Percentiles rank a stretch among this genome's conserved stretches.
Evolutionary conservation across 371 early-diverging fungal species (phyloP).

Genomic region (Mucor velutinosus): DNA sequence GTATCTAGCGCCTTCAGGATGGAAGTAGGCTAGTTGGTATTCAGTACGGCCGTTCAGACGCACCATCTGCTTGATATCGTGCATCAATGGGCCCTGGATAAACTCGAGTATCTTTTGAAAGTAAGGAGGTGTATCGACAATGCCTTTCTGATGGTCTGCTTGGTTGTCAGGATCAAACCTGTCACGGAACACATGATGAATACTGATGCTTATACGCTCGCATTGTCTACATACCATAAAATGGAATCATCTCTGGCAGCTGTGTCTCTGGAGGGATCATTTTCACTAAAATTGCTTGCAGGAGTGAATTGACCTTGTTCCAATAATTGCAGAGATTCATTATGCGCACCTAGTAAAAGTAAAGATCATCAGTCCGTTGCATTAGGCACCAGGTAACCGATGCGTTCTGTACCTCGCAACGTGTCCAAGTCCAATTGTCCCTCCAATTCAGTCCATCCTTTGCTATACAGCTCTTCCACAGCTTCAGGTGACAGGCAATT

Average conservation of each 20-base stretch:
- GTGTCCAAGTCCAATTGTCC: slow-evolving; percentile 43
- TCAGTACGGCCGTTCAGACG: slow-evolving; percentile 58
- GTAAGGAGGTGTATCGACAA: slow-evolving; percentile 9
- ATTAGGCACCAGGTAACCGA: neutral
- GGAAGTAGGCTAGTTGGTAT: slow-evolving; percentile 63
- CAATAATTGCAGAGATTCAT: slow-evolving; percentile 32
- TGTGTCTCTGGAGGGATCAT: slow-evolving; percentile 63
- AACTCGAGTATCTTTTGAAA: slow-evolving; percentile 37
- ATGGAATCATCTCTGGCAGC: slow-evolving; percentile 65
- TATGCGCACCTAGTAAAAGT: slow-evolving; percentile 28
- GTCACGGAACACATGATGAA: neutral
- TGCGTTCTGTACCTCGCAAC: slow-evolving; percentile 29
- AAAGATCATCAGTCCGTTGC: too few species aligned
- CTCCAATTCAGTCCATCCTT: slow-evolving; percentile 59
- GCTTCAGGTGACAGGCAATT: slow-evolving; percentile 31
- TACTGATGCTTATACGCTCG: neutral
- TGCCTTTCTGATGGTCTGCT: slow-evolving; percentile 4
- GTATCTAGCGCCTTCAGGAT: slow-evolving; percentile 62
- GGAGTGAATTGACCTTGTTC: slow-evolving; percentile 28
- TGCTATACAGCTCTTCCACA: slow-evolving; percentile 52
- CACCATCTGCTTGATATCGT: slow-evolving; percentile 52
- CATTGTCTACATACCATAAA: slow-evolving; percentile 40
- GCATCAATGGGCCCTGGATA: slow-evolving; percentile 43
- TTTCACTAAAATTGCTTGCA: slow-evolving; percentile 24
- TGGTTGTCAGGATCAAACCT: slow-evolving; percentile 27